A percentile compares a stretch with the other conserved stretches of the same genome.
phyloP scores from a whole-genome alignment of 2,329 filamentous ascomycete species.

The Catunica adiposa region DNA sequence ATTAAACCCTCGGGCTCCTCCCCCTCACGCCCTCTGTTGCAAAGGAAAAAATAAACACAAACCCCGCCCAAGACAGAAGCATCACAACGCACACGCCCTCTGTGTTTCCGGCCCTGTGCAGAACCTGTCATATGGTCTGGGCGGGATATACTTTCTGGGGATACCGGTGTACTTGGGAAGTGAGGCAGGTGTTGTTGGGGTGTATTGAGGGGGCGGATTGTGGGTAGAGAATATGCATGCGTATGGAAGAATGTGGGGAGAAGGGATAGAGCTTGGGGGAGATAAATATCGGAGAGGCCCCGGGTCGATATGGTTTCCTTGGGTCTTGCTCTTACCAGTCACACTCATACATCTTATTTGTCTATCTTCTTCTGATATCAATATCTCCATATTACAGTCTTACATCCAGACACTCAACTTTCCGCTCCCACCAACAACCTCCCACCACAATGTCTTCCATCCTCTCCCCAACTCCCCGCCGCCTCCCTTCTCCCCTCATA shows the following conservation, averaged over 20 bases:
- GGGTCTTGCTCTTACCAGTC: not conserved
- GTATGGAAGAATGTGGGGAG: not conserved
- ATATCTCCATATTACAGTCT: not conserved
- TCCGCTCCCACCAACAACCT: not conserved
- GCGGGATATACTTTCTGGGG: not conserved
- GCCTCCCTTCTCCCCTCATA: conserved; percentile 18
- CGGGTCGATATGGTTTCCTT: not conserved
- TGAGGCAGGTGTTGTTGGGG: not conserved
- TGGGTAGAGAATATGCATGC: not conserved
- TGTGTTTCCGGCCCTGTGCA: not conserved
- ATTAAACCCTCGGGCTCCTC: no score
- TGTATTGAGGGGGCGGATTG: not conserved
- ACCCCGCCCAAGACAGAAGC: not conserved
- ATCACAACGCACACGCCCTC: not conserved
- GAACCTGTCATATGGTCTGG: not conserved
- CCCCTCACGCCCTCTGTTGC: not conserved
- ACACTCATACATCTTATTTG: not conserved
- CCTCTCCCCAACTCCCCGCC: conserved; percentile 31
- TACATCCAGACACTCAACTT: not conserved
- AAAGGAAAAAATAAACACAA: not conserved
- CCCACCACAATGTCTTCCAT: conserved; percentile 19
- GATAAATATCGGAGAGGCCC: not conserved
- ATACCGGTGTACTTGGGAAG: not conserved
- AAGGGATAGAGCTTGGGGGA: not conserved
- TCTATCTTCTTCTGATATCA: not conserved